Evolutionary conservation across 192 early-diverging fungal genomes (phyloP).

Genomic region (Gigaspora rosea): DNA sequence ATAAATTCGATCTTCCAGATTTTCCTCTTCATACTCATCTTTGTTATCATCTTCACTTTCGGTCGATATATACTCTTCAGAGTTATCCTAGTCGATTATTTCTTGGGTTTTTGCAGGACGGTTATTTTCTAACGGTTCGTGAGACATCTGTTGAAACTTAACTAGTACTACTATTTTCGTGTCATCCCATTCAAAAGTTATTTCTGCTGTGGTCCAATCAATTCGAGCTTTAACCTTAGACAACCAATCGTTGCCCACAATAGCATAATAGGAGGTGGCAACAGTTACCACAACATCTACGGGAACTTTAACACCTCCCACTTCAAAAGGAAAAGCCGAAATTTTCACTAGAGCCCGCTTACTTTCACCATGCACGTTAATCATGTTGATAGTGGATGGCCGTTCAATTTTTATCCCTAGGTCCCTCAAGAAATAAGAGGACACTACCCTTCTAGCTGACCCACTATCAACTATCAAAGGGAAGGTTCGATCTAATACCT

Average conservation of each 20-base stretch:
- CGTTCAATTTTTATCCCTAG: no score
- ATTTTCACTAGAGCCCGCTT: no score
- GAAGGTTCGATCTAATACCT: not conserved
- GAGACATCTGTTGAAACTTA: not conserved
- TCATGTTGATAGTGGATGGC: no score
- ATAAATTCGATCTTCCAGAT: no score
- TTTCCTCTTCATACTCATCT: not conserved
- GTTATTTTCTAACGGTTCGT: not conserved
- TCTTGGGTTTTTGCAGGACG: not conserved
- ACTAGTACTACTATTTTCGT: not conserved
- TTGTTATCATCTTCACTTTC: not conserved
- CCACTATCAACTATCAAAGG: not conserved
- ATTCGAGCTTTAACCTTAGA: no score
- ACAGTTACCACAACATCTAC: not conserved
- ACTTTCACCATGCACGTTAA: no score
- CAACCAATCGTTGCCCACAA: not conserved
- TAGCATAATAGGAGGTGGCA: not conserved
- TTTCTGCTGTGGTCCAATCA: not conserved
- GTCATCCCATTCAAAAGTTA: not conserved
- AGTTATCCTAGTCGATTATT: not conserved
- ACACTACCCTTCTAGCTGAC: not conserved
- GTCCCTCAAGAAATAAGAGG: not conserved
- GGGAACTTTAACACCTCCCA: not conserved
- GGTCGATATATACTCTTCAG: not conserved
- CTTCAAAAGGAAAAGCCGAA: not conserved